These are phyloP conservation scores for Poa annua DNA, from an alignment of 176 grass and related monocot genomes.

Conservation along the genomic window DNA sequence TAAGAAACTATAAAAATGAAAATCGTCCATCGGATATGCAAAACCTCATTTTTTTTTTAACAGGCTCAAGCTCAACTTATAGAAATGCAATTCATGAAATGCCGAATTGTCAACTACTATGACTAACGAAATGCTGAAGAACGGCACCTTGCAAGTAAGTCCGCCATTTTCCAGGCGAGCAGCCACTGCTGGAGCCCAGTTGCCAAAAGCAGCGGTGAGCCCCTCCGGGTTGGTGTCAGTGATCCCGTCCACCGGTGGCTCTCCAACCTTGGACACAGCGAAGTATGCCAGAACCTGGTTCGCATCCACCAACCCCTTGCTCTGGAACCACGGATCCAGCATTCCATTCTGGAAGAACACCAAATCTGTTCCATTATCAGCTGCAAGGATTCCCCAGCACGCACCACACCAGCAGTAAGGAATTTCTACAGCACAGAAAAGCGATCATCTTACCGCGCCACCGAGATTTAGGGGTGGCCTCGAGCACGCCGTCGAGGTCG, in stretches of 20 bases:
- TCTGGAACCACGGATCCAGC: constrained; percentile 93
- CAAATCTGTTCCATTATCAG: constrained; percentile 81
- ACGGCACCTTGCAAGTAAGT: constrained; percentile 87
- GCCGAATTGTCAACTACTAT: background rate
- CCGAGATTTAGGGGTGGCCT: constrained; percentile 69
- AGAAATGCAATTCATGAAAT: background rate
- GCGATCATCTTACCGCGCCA: constrained; percentile 66
- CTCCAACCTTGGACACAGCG: constrained; percentile 82
- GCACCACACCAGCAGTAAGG: background rate
- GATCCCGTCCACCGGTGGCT: constrained; percentile 87
- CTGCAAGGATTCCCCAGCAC: background rate
- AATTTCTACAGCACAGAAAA: background rate
- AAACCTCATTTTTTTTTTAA: background rate
- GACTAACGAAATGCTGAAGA: constrained; percentile 2
- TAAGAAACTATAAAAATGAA: background rate
- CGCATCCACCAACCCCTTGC: constrained; percentile 76
- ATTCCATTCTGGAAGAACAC: constrained; percentile 99
- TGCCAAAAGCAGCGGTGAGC: constrained; percentile 79
- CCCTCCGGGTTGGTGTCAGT: constrained; percentile 92
- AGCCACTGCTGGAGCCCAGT: constrained; percentile 76
- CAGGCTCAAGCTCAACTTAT: background rate
- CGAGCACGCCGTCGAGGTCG: constrained; percentile 89
- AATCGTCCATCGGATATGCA: background rate
- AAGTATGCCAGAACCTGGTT: constrained; percentile 95
- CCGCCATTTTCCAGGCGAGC: constrained; percentile 65